Conservation (phyloP, 1,139 yeast species). For the Pichia sp. region DNA sequence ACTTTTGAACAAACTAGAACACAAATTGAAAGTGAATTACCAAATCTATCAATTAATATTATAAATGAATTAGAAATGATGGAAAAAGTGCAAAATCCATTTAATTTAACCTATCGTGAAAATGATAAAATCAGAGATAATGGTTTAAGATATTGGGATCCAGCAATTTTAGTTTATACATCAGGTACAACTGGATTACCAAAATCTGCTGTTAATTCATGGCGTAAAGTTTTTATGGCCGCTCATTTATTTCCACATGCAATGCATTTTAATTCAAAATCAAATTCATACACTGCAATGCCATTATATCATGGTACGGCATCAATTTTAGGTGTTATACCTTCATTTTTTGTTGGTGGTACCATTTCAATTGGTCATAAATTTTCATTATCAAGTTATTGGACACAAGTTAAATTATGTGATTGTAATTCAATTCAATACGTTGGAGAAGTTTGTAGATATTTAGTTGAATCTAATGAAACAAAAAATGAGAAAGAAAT, state of each 20-base stretch:
- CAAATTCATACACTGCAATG: conserved; percentile 83
- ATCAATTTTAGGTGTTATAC: conserved; percentile 76
- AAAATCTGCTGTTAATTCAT: conserved; percentile 88
- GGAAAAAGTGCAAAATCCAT: conserved; percentile 35
- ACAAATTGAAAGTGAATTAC: conserved; percentile 36
- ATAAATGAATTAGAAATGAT: conserved; percentile 49
- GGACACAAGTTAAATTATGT: conserved; percentile 79
- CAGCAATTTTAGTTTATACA: conserved; percentile 76
- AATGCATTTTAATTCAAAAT: conserved; percentile 48
- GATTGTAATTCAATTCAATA: conserved; percentile 81
- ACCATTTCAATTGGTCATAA: conserved; percentile 71
- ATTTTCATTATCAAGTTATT: conserved; percentile 77
- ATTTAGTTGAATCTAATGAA: conserved; percentile 58
- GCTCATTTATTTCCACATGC: conserved; percentile 64
- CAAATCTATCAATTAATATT: conserved; percentile 34
- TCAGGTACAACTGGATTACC: conserved; percentile 96
- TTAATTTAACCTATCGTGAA: conserved; percentile 49
- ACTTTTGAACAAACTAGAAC: conserved; percentile 50
- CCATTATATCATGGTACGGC: conserved; percentile 96
- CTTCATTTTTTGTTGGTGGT: conserved; percentile 60
- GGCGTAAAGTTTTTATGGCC: conserved; percentile 78
- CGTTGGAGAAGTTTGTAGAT: conserved; percentile 94
- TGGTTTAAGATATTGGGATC: conserved; percentile 48
- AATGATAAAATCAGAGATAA: conserved; percentile 51
- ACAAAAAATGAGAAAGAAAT: conserved; percentile 48